Percentiles rank a stretch among this genome's conserved stretches.
phyloP scores from a whole-genome alignment of 306 rosid species.

The Trifolium fragiferum region DNA sequence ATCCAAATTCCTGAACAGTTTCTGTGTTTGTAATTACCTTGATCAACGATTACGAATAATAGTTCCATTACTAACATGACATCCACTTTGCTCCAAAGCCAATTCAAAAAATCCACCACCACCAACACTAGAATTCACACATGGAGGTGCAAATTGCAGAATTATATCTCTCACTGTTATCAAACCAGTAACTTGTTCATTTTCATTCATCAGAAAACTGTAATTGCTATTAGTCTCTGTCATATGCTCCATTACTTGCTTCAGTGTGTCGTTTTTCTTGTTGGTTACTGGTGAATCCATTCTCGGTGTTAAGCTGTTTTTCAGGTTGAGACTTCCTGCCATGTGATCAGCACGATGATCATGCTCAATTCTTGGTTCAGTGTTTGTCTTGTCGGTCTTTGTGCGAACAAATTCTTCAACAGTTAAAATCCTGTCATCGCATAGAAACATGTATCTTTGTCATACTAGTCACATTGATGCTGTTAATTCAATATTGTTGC shows the following conservation, averaged over 20 bases:
- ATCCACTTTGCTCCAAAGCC: constrained; percentile 77
- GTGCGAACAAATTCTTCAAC: constrained; percentile 59
- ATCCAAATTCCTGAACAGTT: neutral
- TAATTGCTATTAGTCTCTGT: constrained; percentile 49
- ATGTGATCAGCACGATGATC: constrained; percentile 41
- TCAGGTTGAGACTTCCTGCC: constrained; percentile 43
- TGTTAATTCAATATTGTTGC: constrained; percentile 1
- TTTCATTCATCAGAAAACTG: constrained; percentile 59
- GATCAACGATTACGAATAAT: constrained; percentile 47
- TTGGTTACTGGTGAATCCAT: constrained; percentile 59
- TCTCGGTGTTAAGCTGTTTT: constrained; percentile 43
- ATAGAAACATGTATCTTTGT: constrained; percentile 17
- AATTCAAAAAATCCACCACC: constrained; percentile 75
- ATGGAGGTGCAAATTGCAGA: constrained; percentile 70
- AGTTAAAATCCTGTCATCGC: constrained; percentile 48
- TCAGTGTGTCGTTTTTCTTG: constrained; percentile 61
- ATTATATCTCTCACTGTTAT: constrained; percentile 58
- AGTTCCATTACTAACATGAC: constrained; percentile 54
- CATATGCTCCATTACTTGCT: constrained; percentile 59
- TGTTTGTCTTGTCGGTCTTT: constrained; percentile 35
- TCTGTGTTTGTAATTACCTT: neutral
- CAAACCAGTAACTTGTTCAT: constrained; percentile 52
- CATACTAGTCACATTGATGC: neutral
- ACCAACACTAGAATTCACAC: constrained; percentile 57
- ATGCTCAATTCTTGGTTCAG: constrained; percentile 33